These are phyloP conservation scores for Tagetes erecta DNA, from an alignment of 129 eudicot species.

Conservation along the genomic window DNA sequence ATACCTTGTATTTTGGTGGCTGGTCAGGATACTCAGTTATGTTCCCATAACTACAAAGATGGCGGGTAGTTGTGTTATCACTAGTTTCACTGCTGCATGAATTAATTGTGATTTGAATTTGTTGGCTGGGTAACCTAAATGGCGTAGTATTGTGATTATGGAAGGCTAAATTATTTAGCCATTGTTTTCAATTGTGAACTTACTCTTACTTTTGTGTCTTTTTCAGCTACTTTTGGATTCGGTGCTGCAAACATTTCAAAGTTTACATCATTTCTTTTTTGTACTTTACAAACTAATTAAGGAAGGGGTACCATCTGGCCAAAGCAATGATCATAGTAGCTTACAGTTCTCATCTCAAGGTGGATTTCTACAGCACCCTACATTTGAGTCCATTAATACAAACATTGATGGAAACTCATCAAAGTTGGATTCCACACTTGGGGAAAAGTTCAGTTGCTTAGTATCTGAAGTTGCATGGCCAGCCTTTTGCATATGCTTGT, in stretches of 20 bases:
- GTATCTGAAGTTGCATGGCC: slow-evolving; percentile 77
- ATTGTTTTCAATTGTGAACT: slow-evolving; percentile 10
- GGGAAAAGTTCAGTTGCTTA: slow-evolving; percentile 67
- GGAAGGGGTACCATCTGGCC: slow-evolving; percentile 59
- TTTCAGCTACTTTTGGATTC: slow-evolving; percentile 79
- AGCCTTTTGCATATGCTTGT: slow-evolving; percentile 65
- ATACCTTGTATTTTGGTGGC: background rate
- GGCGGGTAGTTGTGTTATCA: slow-evolving; percentile 4
- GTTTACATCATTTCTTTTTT: slow-evolving; percentile 84
- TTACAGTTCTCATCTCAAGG: slow-evolving; percentile 68
- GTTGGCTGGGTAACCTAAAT: slow-evolving; percentile 14
- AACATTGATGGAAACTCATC: slow-evolving; percentile 28
- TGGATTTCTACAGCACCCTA: slow-evolving; percentile 77
- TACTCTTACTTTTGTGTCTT: slow-evolving; percentile 9
- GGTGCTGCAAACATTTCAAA: slow-evolving; percentile 64
- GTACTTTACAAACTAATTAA: slow-evolving; percentile 79
- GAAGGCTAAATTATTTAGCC: slow-evolving; percentile 16
- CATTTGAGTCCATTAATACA: slow-evolving; percentile 38
- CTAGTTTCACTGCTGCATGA: slow-evolving; percentile 9
- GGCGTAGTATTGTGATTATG: background rate
- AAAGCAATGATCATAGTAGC: slow-evolving; percentile 27
- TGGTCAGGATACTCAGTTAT: slow-evolving; percentile 18
- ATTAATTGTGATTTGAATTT: slow-evolving; percentile 6
- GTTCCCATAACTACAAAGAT: slow-evolving; percentile 20
- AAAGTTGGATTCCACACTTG: slow-evolving; percentile 41